These are phyloP conservation scores for Coccomyxa sp. DNA, from an alignment of 139 green algal species.

Conservation along the genomic window DNA sequence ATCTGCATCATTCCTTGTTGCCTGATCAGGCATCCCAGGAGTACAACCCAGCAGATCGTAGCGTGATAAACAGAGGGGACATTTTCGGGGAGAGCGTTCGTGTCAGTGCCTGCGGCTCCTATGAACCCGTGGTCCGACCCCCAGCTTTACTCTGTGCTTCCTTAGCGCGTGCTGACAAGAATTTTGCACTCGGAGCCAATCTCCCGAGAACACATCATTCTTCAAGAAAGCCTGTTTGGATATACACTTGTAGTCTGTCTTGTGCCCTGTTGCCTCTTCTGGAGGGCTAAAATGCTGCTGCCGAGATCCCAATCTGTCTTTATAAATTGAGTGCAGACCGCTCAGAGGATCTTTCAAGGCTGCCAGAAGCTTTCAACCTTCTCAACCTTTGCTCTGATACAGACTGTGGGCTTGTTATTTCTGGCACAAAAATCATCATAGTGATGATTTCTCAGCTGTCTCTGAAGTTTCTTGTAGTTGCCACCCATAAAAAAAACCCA, in stretches of 20 bases:
- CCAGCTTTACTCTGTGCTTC: neutral
- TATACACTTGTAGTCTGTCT: neutral
- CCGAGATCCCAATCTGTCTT: no score
- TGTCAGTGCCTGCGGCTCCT: neutral
- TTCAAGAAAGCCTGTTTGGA: neutral
- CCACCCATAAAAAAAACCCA: neutral
- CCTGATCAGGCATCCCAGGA: neutral
- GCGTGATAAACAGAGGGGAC: neutral
- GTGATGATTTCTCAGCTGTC: neutral
- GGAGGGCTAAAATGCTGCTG: no score
- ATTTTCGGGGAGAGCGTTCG: neutral
- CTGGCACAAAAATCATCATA: neutral
- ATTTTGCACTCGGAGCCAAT: no score
- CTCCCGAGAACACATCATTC: neutral
- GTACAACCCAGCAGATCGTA: neutral
- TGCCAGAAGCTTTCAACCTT: no score
- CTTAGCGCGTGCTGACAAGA: neutral
- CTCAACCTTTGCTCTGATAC: no score
- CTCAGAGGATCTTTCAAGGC: no score
- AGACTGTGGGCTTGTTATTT: no score
- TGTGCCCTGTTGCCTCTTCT: neutral
- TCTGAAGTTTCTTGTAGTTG: neutral
- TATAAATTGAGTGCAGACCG: no score
- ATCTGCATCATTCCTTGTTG: no score
- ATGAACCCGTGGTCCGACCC: neutral